Evolutionary conservation across 2,329 filamentous ascomycete genomes (phyloP).

Genomic region (Neofusicoccum sp.): DNA sequence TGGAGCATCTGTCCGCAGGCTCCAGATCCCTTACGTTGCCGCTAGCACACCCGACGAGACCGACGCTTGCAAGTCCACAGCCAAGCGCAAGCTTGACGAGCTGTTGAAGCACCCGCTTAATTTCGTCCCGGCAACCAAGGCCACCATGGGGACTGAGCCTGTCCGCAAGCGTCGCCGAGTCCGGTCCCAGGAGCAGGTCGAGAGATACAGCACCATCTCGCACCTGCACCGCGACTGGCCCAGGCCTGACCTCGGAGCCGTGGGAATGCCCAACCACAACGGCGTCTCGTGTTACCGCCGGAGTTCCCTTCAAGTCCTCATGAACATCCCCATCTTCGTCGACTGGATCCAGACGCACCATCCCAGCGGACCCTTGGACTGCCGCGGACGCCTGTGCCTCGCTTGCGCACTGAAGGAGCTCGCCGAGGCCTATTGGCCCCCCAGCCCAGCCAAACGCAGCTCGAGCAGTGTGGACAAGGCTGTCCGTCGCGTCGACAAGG

Average conservation of each 20-base stretch:
- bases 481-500: not conserved
- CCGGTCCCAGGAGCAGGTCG: not conserved
- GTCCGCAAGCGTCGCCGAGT: not conserved
- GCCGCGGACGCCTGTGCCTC: slow-evolving; percentile 8
- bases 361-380: not conserved
- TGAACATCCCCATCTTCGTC: slow-evolving; percentile 21
- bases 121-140: slow-evolving; percentile 1
- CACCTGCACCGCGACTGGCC: not conserved
- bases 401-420: slow-evolving; percentile 6
- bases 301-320: slow-evolving; percentile 20
- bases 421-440: slow-evolving; percentile 7
- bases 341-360: slow-evolving; percentile 19
- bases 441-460: not conserved
- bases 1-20: not conserved
- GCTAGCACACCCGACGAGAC: not conserved
- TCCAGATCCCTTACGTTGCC: not conserved
- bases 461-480: not conserved
- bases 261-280: slow-evolving; percentile 21
- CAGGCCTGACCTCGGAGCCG: not conserved
- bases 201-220: not conserved
- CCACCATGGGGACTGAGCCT: not conserved
- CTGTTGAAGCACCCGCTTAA: not conserved
- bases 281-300: slow-evolving; percentile 24
- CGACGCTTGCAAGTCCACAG: not conserved
- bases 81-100: slow-evolving; percentile 3